These are phyloP conservation scores for Coemansia sp. DNA, from an alignment of 192 early-diverging fungal genomes.

Conservation along the genomic window DNA sequence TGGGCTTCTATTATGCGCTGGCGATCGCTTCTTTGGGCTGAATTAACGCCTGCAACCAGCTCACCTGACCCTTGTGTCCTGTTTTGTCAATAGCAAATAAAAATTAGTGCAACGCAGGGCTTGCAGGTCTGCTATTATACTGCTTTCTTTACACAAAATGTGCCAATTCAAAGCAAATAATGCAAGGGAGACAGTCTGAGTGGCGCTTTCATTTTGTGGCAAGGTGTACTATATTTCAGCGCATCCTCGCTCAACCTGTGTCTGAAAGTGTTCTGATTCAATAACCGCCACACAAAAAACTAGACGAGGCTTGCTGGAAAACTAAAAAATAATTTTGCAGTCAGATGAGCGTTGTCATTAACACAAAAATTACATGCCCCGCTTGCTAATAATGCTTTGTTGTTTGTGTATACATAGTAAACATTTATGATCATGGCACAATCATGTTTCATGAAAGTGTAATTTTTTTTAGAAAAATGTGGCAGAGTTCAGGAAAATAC, in stretches of 20 bases:
- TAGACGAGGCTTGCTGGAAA: background rate
- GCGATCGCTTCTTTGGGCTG: background rate
- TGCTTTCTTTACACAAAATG: background rate
- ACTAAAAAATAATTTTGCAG: background rate
- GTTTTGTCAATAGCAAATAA: background rate
- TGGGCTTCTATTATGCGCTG: background rate
- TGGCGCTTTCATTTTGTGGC: background rate
- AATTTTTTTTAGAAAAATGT: constrained; percentile 1
- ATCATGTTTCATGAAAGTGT: background rate
- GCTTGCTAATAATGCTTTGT: background rate
- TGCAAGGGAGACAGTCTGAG: constrained; percentile 1
- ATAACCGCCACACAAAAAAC: background rate
- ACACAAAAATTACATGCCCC: background rate
- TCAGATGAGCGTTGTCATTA: background rate
- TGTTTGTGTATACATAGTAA: background rate
- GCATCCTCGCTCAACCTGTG: background rate
- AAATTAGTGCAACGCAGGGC: constrained; percentile 2
- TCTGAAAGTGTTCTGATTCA: background rate
- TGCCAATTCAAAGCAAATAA: background rate
- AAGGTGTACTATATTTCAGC: background rate
- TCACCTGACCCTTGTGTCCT: background rate
- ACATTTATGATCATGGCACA: background rate
- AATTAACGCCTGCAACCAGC: constrained; percentile 2
- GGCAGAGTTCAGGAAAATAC: background rate
- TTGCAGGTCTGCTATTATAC: background rate